Percentiles rank a stretch among this genome's conserved stretches.
These are phyloP conservation scores for Phyllosticta ampelicida DNA, from an alignment of 2,329 filamentous ascomycete species.

Conservation along the genomic window DNA sequence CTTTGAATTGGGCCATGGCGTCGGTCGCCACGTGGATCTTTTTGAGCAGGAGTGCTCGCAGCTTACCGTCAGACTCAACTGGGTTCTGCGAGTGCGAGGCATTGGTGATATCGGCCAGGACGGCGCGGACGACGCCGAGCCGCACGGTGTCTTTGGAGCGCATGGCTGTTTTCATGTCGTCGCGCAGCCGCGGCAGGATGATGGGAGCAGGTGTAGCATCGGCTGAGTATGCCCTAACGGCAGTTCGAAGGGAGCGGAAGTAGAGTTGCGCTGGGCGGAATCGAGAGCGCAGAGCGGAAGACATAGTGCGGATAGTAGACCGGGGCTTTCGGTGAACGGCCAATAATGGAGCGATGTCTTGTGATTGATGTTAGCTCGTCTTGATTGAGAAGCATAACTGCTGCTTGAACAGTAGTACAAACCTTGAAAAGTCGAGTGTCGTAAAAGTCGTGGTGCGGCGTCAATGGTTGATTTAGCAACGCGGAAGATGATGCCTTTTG, in stretches of 20 bases:
- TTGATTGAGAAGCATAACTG: not conserved
- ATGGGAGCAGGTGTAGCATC: slow-evolving; percentile 22
- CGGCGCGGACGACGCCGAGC: slow-evolving; percentile 55
- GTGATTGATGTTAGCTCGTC: not conserved
- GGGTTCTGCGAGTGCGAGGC: slow-evolving; percentile 61
- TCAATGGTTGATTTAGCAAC: not conserved
- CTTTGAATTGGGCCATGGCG: slow-evolving; percentile 52
- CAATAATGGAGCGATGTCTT: not conserved
- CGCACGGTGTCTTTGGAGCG: slow-evolving; percentile 44
- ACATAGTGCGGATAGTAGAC: slow-evolving; percentile 1
- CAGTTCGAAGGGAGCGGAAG: slow-evolving; percentile 17
- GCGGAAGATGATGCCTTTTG: not conserved
- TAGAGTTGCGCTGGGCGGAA: slow-evolving; percentile 11
- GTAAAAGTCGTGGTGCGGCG: not conserved
- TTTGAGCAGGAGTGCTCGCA: slow-evolving; percentile 58
- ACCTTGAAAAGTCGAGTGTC: not conserved
- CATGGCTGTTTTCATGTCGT: slow-evolving; percentile 39
- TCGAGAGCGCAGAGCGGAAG: slow-evolving; percentile 1
- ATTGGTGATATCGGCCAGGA: slow-evolving; percentile 63
- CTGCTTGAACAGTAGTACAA: not conserved
- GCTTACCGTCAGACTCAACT: slow-evolving; percentile 58
- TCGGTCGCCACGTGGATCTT: slow-evolving; percentile 47
- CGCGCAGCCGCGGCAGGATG: slow-evolving; percentile 34
- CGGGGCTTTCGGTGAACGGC: not conserved
- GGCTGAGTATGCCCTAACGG: slow-evolving; percentile 10